phyloP scores from a whole-genome alignment of 148 eudicot genomes.

The Cornus florida region DNA sequence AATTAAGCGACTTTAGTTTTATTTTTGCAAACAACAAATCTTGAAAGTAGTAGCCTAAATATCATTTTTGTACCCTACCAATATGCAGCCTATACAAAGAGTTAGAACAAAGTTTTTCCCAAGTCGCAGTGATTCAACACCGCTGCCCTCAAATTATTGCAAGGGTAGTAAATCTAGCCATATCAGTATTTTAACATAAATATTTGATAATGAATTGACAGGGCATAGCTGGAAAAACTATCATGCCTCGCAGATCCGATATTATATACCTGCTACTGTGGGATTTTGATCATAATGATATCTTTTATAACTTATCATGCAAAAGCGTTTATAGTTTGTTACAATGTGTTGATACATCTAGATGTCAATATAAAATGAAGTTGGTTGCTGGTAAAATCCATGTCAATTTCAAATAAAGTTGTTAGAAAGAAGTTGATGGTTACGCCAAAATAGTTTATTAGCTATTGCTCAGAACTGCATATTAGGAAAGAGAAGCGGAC shows the following conservation, averaged over 20 bases:
- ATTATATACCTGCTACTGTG: no score
- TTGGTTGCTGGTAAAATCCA: background rate
- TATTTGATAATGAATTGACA: background rate
- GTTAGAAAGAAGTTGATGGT: background rate
- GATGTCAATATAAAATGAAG: background rate
- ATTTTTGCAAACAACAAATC: background rate
- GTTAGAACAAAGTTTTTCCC: background rate
- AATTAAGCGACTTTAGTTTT: background rate
- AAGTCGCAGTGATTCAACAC: background rate
- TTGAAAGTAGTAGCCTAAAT: background rate
- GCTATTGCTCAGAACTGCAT: background rate
- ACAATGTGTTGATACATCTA: background rate
- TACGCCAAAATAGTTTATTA: background rate
- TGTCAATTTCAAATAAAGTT: background rate
- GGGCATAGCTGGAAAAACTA: background rate
- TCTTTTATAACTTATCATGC: background rate
- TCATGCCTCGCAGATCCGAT: background rate
- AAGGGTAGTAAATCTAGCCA: background rate
- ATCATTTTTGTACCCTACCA: background rate
- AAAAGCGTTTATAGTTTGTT: background rate
- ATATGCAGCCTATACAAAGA: background rate
- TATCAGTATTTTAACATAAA: background rate
- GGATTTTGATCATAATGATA: no score
- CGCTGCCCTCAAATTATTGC: background rate
- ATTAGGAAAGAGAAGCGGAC: conserved; percentile 32